These are phyloP conservation scores for Sporothrix phasma DNA, from an alignment of 2,329 filamentous ascomycete genomes.

Conservation along the genomic window DNA sequence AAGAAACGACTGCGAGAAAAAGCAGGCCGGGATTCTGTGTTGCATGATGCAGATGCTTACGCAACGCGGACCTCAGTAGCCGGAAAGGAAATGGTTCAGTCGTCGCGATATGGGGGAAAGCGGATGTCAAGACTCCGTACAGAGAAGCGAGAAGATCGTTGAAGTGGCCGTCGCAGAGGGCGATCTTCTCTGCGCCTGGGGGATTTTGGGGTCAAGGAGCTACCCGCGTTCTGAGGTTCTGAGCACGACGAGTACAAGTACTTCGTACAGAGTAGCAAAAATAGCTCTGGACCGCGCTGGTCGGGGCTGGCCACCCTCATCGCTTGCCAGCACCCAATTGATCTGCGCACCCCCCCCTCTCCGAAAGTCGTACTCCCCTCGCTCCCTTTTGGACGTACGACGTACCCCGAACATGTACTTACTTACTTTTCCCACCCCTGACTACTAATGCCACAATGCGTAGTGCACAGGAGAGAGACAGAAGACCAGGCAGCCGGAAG, in stretches of 20 bases:
- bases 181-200: not conserved
- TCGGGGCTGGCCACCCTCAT: not conserved
- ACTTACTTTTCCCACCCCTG: slow-evolving; percentile 1
- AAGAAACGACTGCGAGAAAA: not conserved
- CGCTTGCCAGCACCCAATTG: slow-evolving; percentile 1
- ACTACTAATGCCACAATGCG: not conserved
- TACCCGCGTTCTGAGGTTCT: not conserved
- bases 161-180: not conserved
- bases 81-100: not conserved
- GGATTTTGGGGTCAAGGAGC: not conserved
- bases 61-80: not conserved
- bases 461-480: not conserved
- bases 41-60: not conserved
- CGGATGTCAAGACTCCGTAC: no score
- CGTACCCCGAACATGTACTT: not conserved
- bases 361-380: not conserved
- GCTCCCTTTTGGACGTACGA: no score
- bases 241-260: no score
- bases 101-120: no score
- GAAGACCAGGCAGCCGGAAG: not conserved
- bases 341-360: not conserved
- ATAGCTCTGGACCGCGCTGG: not conserved
- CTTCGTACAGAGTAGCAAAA: no score
- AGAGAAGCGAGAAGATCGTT: not conserved
- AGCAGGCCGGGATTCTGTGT: not conserved